These are phyloP conservation scores for Laguncularia racemosa DNA, from an alignment of 345 rosid species.

Conservation along the genomic window DNA sequence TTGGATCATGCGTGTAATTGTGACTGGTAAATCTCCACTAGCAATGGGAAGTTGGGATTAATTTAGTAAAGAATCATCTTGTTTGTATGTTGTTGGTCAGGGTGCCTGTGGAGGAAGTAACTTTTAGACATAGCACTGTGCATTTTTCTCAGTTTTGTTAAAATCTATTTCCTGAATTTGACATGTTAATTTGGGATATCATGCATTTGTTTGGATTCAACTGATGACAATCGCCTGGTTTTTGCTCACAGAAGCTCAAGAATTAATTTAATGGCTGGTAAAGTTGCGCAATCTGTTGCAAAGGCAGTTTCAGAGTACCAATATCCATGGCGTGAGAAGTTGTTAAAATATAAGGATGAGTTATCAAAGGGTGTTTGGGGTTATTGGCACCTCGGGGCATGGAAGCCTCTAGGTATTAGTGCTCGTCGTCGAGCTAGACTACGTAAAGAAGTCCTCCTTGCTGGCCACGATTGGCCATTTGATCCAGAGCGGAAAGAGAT, in stretches of 20 bases:
- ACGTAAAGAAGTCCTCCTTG: constrained; percentile 69
- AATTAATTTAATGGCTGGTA: constrained; percentile 50
- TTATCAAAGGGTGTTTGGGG: constrained; percentile 87
- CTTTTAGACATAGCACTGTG: too few species aligned
- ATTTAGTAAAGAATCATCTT: too few species aligned
- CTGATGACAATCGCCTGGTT: background rate
- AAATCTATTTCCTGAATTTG: too few species aligned
- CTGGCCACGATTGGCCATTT: constrained; percentile 79
- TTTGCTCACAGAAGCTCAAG: constrained; percentile 1
- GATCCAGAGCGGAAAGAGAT: constrained; percentile 90
- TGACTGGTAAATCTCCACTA: too few species aligned
- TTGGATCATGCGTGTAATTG: too few species aligned
- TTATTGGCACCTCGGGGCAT: constrained; percentile 85
- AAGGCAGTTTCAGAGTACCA: constrained; percentile 52
- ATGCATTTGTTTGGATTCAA: background rate
- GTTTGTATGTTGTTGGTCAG: too few species aligned
- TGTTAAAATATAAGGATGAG: constrained; percentile 65
- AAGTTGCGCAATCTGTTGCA: constrained; percentile 50
- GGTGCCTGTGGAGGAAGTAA: too few species aligned
- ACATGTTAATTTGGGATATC: too few species aligned
- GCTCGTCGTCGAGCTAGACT: constrained; percentile 80
- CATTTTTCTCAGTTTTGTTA: too few species aligned
- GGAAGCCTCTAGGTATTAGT: constrained; percentile 88
- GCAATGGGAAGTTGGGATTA: too few species aligned
- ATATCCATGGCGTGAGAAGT: constrained; percentile 76